These are phyloP conservation scores for Albifimbria verrucaria DNA, from an alignment of 2,329 filamentous ascomycete species.

Conservation along the genomic window DNA sequence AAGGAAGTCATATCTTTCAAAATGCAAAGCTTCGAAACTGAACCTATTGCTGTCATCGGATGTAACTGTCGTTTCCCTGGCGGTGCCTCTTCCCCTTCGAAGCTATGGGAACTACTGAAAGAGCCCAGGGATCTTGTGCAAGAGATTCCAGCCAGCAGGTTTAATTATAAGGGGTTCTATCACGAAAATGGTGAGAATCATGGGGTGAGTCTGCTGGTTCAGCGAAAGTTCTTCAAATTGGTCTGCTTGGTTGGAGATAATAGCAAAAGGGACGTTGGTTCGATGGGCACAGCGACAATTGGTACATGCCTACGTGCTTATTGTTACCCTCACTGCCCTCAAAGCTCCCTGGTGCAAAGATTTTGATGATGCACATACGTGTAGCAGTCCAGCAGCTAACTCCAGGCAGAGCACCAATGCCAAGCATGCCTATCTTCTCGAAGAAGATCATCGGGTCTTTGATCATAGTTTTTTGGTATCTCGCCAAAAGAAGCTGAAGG, in stretches of 20 bases:
- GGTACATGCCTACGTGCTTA: too few species aligned
- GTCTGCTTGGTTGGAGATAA: too few species aligned
- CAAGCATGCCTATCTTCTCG: not conserved
- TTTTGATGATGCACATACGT: too few species aligned
- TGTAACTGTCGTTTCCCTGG: slow-evolving; percentile 36
- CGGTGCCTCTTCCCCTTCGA: slow-evolving; percentile 26
- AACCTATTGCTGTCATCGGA: slow-evolving; percentile 40
- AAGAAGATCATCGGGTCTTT: slow-evolving; percentile 2
- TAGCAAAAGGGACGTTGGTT: too few species aligned
- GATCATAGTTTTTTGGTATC: slow-evolving; percentile 23
- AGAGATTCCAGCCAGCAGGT: slow-evolving; percentile 17
- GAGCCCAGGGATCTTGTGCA: slow-evolving; percentile 31
- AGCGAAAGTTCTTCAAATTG: too few species aligned
- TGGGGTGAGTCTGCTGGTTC: slow-evolving; percentile 15
- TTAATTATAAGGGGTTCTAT: slow-evolving; percentile 19
- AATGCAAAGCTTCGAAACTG: too few species aligned
- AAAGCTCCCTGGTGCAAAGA: too few species aligned
- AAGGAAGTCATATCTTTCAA: too few species aligned
- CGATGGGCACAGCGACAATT: too few species aligned
- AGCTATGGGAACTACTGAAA: slow-evolving; percentile 31
- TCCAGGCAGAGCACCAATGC: too few species aligned
- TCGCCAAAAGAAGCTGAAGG: slow-evolving; percentile 17
- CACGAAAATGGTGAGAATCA: slow-evolving; percentile 28
- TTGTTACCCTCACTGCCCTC: too few species aligned
- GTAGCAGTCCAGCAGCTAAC: too few species aligned